These are phyloP conservation scores for Fusarium brachygibbosum DNA, from an alignment of 2,329 filamentous ascomycete species.

Conservation along the genomic window DNA sequence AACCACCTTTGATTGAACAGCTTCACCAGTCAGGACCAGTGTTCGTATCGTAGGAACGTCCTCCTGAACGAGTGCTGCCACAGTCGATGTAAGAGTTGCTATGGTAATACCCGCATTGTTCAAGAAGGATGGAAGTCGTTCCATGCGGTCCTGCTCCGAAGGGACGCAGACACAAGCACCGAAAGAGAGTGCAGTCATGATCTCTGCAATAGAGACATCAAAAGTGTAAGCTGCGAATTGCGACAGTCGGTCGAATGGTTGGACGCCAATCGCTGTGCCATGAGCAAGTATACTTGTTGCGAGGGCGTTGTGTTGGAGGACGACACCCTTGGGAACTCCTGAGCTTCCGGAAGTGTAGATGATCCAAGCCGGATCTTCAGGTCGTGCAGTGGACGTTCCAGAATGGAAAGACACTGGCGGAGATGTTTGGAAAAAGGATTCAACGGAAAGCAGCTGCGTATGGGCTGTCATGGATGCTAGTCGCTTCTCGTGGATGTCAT, in stretches of 20 bases:
- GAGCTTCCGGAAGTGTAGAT: constrained; percentile 11
- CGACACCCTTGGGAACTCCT: constrained; percentile 7
- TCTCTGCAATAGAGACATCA: constrained; percentile 11
- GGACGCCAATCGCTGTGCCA: constrained; percentile 3
- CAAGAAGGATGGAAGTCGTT: constrained; percentile 9
- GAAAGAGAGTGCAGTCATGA: constrained; percentile 3
- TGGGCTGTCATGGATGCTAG: background rate
- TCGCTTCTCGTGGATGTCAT: background rate
- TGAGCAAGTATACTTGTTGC: constrained; percentile 10
- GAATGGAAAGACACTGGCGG: background rate
- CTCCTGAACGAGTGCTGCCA: constrained; percentile 1
- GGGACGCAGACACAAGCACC: constrained; percentile 9
- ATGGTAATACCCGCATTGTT: background rate
- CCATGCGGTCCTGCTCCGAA: constrained; percentile 11
- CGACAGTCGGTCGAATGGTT: background rate
- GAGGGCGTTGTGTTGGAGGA: constrained; percentile 4
- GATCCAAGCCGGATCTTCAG: constrained; percentile 2
- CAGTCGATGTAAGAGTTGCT: constrained; percentile 1
- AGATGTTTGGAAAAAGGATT: constrained; percentile 3
- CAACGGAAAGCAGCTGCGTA: background rate
- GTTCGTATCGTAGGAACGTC: constrained; percentile 1
- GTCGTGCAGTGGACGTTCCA: background rate
- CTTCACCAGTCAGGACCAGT: constrained; percentile 2
- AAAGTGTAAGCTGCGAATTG: constrained; percentile 11
- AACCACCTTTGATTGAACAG: constrained; percentile 5